These are phyloP conservation scores for Fereydounia khargensis DNA, from an alignment of 1,284 basidiomycete genomes.

Conservation along the genomic window DNA sequence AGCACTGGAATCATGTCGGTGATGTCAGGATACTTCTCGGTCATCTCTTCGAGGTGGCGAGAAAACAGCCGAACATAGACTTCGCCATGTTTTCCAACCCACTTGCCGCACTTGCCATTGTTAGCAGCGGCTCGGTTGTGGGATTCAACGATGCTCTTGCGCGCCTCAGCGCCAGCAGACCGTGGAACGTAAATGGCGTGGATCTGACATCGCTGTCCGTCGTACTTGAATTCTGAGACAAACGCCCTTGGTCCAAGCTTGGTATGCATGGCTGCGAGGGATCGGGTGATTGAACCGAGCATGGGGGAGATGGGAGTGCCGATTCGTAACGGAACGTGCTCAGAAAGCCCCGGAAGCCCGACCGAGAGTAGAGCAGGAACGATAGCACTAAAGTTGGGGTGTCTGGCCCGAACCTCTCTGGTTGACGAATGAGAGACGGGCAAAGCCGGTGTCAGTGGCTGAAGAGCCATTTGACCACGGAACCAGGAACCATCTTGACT, in stretches of 20 bases:
- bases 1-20: slow-evolving; percentile 60
- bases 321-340: slow-evolving; percentile 70
- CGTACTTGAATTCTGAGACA: slow-evolving; percentile 71
- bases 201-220: slow-evolving; percentile 83
- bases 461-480: too few species aligned
- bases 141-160: slow-evolving; percentile 14
- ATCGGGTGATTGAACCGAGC: slow-evolving; percentile 67
- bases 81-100: slow-evolving; percentile 37
- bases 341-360: slow-evolving; percentile 46
- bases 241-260: slow-evolving; percentile 61
- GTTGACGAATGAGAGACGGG: too few species aligned
- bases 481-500: too few species aligned
- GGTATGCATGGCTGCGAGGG: slow-evolving; percentile 77
- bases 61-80: slow-evolving; percentile 74
- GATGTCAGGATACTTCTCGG: slow-evolving; percentile 83
- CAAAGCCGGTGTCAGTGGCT: too few species aligned
- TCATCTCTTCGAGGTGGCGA: slow-evolving; percentile 88
- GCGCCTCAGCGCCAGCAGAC: slow-evolving; percentile 18
- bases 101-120: slow-evolving; percentile 33
- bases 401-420: slow-evolving; percentile 76
- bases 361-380: slow-evolving; percentile 63
- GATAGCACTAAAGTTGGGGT: slow-evolving; percentile 83
- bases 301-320: slow-evolving; percentile 63
- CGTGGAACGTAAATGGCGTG: slow-evolving; percentile 62
- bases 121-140: slow-evolving; percentile 1